Percentiles rank a stretch among this genome's conserved stretches.
These are phyloP conservation scores for Cladosporium sp. DNA, from an alignment of 2,329 filamentous ascomycete species.

Conservation along the genomic window DNA sequence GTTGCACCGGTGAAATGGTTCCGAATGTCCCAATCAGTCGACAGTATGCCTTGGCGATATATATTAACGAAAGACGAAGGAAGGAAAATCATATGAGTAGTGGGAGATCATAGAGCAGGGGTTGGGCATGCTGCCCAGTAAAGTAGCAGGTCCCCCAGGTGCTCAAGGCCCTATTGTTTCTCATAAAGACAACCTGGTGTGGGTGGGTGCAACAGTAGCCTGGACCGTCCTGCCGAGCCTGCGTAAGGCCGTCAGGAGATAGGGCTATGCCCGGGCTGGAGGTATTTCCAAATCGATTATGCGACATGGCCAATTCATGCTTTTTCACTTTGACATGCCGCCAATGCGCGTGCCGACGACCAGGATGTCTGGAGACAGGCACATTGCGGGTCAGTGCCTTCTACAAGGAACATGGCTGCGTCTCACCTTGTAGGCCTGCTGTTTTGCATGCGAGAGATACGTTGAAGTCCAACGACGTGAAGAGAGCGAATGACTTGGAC, in stretches of 20 bases:
- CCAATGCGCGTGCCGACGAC: neutral
- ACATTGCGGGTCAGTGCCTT: neutral
- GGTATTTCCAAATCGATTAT: neutral
- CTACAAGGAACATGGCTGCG: neutral
- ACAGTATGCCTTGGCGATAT: neutral
- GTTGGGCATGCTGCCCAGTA: neutral
- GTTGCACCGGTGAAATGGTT: neutral
- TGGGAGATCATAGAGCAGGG: neutral
- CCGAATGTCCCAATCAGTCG: neutral
- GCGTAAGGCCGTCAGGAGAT: neutral
- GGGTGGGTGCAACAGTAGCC: neutral
- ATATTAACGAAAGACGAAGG: neutral
- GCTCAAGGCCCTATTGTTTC: conserved; percentile 3
- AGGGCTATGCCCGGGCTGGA: neutral
- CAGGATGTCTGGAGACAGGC: neutral
- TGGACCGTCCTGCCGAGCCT: neutral
- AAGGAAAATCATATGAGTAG: neutral
- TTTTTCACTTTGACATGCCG: neutral
- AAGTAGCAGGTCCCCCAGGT: neutral
- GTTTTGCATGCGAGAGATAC: neutral
- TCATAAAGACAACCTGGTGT: neutral
- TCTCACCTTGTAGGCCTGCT: neutral
- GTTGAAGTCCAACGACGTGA: neutral
- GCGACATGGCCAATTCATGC: neutral
- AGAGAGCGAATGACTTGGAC: neutral